These are phyloP conservation scores for Trichoderma sp. DNA, from an alignment of 2,329 filamentous ascomycete species.

Conservation along the genomic window DNA sequence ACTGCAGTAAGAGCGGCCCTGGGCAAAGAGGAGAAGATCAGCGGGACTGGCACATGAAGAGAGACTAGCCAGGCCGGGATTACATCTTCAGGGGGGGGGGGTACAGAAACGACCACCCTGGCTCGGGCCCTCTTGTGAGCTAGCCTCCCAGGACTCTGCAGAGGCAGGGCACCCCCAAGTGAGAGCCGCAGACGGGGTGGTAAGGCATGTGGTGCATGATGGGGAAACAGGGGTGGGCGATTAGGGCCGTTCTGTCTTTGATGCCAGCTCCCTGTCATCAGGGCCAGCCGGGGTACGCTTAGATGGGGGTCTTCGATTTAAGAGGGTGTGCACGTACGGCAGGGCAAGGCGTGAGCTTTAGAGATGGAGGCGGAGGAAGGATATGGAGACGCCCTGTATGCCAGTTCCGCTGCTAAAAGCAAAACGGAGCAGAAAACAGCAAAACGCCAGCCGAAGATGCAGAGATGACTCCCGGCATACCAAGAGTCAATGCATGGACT, in stretches of 20 bases:
- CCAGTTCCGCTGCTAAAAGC: slow-evolving; percentile 24
- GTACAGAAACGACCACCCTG: slow-evolving; percentile 15
- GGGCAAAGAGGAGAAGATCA: slow-evolving; percentile 30
- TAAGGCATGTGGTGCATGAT: slow-evolving; percentile 29
- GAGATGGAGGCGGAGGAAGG: slow-evolving; percentile 13
- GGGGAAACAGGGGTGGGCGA: slow-evolving; percentile 28
- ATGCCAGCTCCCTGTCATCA: slow-evolving; percentile 22
- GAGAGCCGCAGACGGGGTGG: slow-evolving; percentile 27
- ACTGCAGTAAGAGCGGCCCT: slow-evolving; percentile 27
- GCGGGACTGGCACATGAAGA: slow-evolving; percentile 30
- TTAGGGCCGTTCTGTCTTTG: slow-evolving; percentile 29
- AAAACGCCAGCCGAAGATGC: slow-evolving; percentile 17
- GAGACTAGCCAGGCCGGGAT: slow-evolving; percentile 26
- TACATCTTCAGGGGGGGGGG: slow-evolving; percentile 13
- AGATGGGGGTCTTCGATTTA: slow-evolving; percentile 27
- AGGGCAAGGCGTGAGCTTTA: slow-evolving; percentile 17
- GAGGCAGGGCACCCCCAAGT: slow-evolving; percentile 25
- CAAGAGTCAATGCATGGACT: slow-evolving; percentile 12
- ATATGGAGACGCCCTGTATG: slow-evolving; percentile 15
- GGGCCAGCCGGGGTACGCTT: slow-evolving; percentile 21
- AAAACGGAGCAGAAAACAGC: not conserved
- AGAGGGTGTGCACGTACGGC: not conserved
- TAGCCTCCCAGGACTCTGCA: slow-evolving; percentile 24
- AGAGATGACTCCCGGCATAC: slow-evolving; percentile 17
- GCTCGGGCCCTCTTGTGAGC: slow-evolving; percentile 15